Percentiles rank a stretch among this genome's conserved stretches.
Evolutionary conservation across 257 asterid genomes (phyloP).

Genomic region (Nicotiana tomentosiformis): DNA sequence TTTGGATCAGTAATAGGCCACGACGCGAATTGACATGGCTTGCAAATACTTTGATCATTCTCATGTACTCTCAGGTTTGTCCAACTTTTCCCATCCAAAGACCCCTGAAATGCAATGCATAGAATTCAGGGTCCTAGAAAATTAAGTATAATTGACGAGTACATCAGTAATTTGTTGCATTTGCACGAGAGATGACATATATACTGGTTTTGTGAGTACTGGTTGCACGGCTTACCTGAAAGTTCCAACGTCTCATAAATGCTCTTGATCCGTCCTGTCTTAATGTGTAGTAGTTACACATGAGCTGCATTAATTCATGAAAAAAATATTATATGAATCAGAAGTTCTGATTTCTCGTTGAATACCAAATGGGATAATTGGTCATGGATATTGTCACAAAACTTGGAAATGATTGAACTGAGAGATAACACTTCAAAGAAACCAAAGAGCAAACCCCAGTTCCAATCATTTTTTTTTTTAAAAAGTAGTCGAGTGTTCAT

Average conservation of each 20-base stretch:
- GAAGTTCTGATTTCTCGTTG: not conserved
- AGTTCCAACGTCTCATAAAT: conserved; percentile 74
- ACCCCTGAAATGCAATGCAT: conserved; percentile 47
- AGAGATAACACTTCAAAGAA: not conserved
- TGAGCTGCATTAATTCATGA: conserved; percentile 49
- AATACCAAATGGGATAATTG: not conserved
- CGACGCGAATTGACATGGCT: conserved; percentile 88
- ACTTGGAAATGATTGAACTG: not conserved
- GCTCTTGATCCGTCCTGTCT: conserved; percentile 95
- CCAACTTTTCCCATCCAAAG: conserved; percentile 82
- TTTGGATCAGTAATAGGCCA: conserved; percentile 80
- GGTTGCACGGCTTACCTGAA: conserved; percentile 50
- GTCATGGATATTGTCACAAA: not conserved
- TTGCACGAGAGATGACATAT: not conserved
- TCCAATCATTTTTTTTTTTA: not conserved
- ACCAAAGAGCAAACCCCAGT: not conserved
- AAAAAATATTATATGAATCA: not conserved
- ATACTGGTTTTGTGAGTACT: not conserved
- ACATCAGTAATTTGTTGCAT: not conserved
- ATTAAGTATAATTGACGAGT: not conserved
- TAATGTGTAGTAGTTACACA: conserved; percentile 92
- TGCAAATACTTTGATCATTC: conserved; percentile 68
- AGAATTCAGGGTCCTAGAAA: not conserved
- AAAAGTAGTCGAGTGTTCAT: not conserved
- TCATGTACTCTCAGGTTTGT: conserved; percentile 72